Evolutionary conservation across 257 asterid genomes (phyloP).

Genomic region (Nicotiana otophora): DNA sequence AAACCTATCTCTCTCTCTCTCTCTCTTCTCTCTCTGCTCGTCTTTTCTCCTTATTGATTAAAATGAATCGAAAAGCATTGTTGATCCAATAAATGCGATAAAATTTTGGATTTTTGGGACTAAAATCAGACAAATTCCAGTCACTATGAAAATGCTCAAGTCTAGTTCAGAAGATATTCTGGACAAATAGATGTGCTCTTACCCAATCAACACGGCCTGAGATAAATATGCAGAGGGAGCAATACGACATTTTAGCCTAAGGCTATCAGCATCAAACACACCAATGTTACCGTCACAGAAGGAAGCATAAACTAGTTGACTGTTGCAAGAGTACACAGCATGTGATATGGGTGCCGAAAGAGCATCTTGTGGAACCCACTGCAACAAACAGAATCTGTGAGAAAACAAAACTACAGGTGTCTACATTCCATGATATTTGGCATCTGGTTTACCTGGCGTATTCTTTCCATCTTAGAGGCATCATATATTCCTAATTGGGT

Average conservation of each 20-base stretch:
- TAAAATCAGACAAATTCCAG: too few species aligned
- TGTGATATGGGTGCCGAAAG: constrained; percentile 88
- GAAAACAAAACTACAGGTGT: background rate
- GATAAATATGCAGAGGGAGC: constrained; percentile 75
- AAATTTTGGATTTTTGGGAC: too few species aligned
- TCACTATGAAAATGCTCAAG: too few species aligned
- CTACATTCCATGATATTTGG: background rate
- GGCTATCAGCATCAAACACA: constrained; percentile 82
- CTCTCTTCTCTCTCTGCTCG: too few species aligned
- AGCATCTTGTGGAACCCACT: constrained; percentile 95
- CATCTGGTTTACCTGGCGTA: constrained; percentile 58
- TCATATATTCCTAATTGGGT: constrained; percentile 86
- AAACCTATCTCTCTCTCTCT: too few species aligned
- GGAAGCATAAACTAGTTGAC: constrained; percentile 81
- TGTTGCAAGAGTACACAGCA: constrained; percentile 91
- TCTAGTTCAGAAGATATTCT: too few species aligned
- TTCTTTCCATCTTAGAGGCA: constrained; percentile 84
- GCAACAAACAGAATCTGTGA: constrained; percentile 17
- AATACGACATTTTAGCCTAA: constrained; percentile 76
- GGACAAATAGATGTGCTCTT: constrained; percentile 16
- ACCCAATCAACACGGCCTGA: constrained; percentile 65
- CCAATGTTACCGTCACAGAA: constrained; percentile 83
- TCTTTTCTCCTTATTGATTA: too few species aligned
- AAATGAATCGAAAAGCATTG: too few species aligned
- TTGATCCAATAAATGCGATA: too few species aligned